These are phyloP conservation scores for Massarina eburnea DNA, from an alignment of 2,329 filamentous ascomycete species.

Conservation along the genomic window DNA sequence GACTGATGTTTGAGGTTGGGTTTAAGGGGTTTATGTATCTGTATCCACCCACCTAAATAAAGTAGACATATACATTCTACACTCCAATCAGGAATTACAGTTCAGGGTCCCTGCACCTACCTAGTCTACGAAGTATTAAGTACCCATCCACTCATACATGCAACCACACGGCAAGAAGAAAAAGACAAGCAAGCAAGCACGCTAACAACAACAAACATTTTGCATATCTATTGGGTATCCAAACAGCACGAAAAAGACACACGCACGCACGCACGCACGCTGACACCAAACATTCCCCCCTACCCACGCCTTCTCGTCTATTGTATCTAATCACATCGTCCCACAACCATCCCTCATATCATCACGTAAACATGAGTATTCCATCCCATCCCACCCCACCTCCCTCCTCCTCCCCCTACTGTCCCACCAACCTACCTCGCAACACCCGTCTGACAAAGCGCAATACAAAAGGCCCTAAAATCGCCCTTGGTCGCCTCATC, in stretches of 20 bases:
- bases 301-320: not conserved
- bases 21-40: too few species aligned
- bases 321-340: not conserved
- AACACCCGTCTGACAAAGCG: conserved; percentile 50
- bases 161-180: not conserved
- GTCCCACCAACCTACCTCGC: not conserved
- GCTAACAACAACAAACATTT: too few species aligned
- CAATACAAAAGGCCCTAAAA: conserved; percentile 75
- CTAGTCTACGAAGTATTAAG: too few species aligned
- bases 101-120: too few species aligned
- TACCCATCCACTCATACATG: too few species aligned
- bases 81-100: too few species aligned
- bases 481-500: conserved; percentile 74
- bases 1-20: too few species aligned
- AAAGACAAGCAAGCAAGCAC: too few species aligned
- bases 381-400: not conserved
- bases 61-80: too few species aligned
- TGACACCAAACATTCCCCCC: not conserved
- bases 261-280: not conserved
- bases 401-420: not conserved
- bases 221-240: not conserved
- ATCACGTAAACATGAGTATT: not conserved
- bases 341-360: not conserved
- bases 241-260: not conserved
- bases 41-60: too few species aligned